phyloP scores from a whole-genome alignment of 2,329 filamentous ascomycete genomes.

The Lasiodiplodia theobromae region DNA sequence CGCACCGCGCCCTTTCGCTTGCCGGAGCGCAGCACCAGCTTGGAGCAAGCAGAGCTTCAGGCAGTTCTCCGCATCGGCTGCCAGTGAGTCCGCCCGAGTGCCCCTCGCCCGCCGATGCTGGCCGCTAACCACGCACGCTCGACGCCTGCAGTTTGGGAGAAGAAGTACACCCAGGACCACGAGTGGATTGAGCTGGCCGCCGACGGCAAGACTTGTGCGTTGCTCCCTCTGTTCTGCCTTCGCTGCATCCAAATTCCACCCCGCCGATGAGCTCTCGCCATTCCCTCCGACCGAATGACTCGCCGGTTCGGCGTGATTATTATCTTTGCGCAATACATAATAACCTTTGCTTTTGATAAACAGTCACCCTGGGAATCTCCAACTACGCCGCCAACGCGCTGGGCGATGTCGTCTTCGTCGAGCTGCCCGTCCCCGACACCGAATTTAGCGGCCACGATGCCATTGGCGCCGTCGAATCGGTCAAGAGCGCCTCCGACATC shows the following conservation, averaged over 20 bases:
- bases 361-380: conserved; percentile 81
- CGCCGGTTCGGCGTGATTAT: conserved; percentile 4
- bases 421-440: conserved; percentile 78
- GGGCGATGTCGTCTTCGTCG: conserved; percentile 96
- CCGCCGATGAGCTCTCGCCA: conserved; percentile 21
- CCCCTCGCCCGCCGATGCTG: background rate
- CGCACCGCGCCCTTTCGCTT: conserved; percentile 35
- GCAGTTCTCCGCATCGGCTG: conserved; percentile 49
- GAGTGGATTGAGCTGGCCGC: conserved; percentile 94
- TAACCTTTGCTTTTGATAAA: background rate
- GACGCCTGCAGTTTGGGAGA: conserved; percentile 62
- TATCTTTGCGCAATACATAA: conserved; percentile 29
- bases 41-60: conserved; percentile 35
- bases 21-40: conserved; percentile 36
- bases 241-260: background rate
- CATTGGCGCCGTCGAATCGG: conserved; percentile 94
- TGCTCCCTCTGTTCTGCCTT: conserved; percentile 19
- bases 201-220: conserved; percentile 78
- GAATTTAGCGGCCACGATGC: conserved; percentile 78
- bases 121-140: conserved; percentile 1
- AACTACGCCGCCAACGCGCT: conserved; percentile 90
- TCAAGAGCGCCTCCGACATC: conserved; percentile 98
- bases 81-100: conserved; percentile 36
- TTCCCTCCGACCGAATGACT: conserved; percentile 21
- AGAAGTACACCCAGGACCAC: conserved; percentile 95